phyloP scores from a whole-genome alignment of 129 eudicot genomes.

The Flaveria robusta region DNA sequence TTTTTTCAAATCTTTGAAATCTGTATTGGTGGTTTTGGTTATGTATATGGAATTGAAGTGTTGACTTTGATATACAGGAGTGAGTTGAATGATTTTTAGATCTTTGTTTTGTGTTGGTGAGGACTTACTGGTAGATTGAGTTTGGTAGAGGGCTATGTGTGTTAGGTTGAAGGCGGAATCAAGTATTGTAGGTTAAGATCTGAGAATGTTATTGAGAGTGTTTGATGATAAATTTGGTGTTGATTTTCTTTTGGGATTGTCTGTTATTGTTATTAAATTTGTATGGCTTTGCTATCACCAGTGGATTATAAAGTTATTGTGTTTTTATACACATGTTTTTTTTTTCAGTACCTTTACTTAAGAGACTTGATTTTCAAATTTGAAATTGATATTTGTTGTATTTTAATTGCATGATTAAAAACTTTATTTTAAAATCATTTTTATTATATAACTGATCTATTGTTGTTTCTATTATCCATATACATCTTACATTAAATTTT shows the following conservation, averaged over 20 bases:
- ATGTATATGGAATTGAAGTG: neutral
- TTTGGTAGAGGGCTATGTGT: neutral
- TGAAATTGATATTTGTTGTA: neutral
- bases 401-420: neutral
- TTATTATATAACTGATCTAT: neutral
- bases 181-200: neutral
- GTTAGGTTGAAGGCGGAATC: slow-evolving; percentile 13
- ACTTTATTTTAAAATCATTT: neutral
- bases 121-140: neutral
- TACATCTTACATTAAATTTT: neutral
- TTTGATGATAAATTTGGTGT: neutral
- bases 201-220: neutral
- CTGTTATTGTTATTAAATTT: neutral
- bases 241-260: neutral
- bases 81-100: neutral
- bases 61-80: neutral
- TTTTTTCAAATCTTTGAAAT: neutral
- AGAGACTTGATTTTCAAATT: neutral
- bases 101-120: neutral
- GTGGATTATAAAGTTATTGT: neutral
- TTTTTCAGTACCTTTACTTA: neutral
- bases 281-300: neutral
- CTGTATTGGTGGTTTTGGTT: neutral
- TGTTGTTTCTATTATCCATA: neutral
- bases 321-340: neutral